Conservation (phyloP, 148 eudicot genomes). For the Spergularia bocconei region DNA sequence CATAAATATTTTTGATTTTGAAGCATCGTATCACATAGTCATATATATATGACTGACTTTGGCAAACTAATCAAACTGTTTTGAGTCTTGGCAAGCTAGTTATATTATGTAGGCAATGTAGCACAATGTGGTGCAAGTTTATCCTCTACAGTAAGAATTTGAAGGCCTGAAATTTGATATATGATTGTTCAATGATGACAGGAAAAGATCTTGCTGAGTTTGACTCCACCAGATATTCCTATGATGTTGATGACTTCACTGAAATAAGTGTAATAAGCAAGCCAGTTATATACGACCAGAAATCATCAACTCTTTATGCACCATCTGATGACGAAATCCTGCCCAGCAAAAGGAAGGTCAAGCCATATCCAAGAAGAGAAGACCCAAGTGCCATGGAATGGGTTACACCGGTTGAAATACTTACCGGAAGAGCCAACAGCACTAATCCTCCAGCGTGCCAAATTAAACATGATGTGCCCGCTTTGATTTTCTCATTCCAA, state of each 20-base stretch:
- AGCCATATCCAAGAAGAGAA: conserved; percentile 42
- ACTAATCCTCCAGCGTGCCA: conserved; percentile 40
- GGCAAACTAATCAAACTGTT: too few species aligned
- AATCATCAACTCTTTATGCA: conserved; percentile 26
- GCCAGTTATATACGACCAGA: conserved; percentile 28
- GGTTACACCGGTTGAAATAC: conserved; percentile 46
- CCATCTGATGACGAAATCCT: conserved; percentile 24
- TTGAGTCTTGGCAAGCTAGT: too few species aligned
- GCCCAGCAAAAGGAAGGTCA: conserved; percentile 16
- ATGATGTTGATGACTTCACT: conserved; percentile 26
- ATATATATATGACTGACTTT: too few species aligned
- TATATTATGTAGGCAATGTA: background rate
- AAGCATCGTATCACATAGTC: too few species aligned
- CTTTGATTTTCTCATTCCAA: conserved; percentile 41
- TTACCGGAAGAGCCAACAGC: conserved; percentile 27
- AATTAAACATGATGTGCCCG: conserved; percentile 48
- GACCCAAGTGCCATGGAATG: conserved; percentile 35
- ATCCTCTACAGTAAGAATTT: too few species aligned
- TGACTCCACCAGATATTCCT: conserved; percentile 25
- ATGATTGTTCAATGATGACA: conserved; percentile 11
- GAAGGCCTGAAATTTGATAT: background rate
- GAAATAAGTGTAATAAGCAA: conserved; percentile 34
- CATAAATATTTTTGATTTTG: too few species aligned
- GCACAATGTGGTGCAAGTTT: background rate
- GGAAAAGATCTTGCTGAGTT: conserved; percentile 30